These are phyloP conservation scores for Cyberlindnera mrakii DNA, from an alignment of 805 yeast genomes.

Conservation along the genomic window DNA sequence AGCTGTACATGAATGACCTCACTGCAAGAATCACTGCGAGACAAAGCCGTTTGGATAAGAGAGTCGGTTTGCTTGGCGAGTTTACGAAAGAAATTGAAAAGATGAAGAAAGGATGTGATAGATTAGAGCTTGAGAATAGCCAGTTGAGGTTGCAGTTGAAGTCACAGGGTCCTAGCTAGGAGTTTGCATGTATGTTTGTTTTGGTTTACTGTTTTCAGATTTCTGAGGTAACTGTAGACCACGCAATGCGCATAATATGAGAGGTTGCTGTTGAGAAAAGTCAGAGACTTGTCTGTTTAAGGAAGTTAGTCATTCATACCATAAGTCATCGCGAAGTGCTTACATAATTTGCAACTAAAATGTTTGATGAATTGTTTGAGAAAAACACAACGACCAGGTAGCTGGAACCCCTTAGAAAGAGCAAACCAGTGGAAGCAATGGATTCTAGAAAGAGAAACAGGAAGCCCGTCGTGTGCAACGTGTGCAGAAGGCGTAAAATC, in stretches of 20 bases:
- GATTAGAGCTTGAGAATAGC: slow-evolving; percentile 17
- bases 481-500: slow-evolving; percentile 25
- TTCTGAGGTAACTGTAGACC: no score
- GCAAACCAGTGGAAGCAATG: slow-evolving; percentile 1
- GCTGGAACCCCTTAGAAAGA: neutral
- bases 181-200: neutral
- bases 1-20: slow-evolving; percentile 11
- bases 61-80: slow-evolving; percentile 18
- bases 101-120: slow-evolving; percentile 13
- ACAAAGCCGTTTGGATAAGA: slow-evolving; percentile 16
- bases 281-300: no score
- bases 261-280: no score
- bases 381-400: no score
- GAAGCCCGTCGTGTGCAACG: slow-evolving; percentile 24
- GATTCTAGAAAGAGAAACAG: slow-evolving; percentile 15
- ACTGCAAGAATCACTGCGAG: slow-evolving; percentile 13
- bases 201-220: no score
- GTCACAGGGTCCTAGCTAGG: neutral
- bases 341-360: no score
- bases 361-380: no score
- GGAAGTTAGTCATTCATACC: no score
- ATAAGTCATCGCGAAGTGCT: no score
- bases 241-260: no score
- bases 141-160: slow-evolving; percentile 4
- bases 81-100: slow-evolving; percentile 22